A percentile compares a stretch with the other conserved stretches of the same genome.
phyloP scores from a whole-genome alignment of 106 monocot genomes.

The Chionographis japonica region DNA sequence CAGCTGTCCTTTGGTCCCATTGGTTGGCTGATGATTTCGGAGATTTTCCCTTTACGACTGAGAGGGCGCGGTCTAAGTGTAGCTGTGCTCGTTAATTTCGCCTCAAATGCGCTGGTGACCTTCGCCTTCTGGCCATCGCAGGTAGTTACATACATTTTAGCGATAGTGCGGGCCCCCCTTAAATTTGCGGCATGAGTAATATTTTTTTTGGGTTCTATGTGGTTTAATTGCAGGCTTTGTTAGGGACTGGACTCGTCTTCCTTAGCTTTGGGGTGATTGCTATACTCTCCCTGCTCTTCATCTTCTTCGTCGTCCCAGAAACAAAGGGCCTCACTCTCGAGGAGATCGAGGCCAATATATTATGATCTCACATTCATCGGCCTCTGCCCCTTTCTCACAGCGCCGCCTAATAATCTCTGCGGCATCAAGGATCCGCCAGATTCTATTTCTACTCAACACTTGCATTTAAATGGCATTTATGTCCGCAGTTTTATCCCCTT shows the following conservation, averaged over 20 bases:
- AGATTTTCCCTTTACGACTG: conserved; percentile 78
- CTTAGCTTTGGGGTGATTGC: conserved; percentile 82
- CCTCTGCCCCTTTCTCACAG: too few species aligned
- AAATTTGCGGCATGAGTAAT: not conserved
- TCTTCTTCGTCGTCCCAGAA: conserved; percentile 78
- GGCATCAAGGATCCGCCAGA: too few species aligned
- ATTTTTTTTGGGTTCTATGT: not conserved
- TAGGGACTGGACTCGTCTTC: conserved; percentile 77
- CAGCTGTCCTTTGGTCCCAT: conserved; percentile 99
- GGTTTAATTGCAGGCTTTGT: conserved; percentile 40
- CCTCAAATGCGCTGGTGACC: conserved; percentile 93
- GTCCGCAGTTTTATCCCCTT: too few species aligned
- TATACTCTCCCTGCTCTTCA: conserved; percentile 75
- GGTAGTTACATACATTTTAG: conserved; percentile 28
- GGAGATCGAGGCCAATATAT: conserved; percentile 87
- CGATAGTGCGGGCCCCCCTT: too few species aligned
- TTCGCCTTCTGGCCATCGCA: conserved; percentile 91
- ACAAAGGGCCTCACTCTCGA: conserved; percentile 94
- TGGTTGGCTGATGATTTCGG: conserved; percentile 98
- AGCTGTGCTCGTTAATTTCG: conserved; percentile 88
- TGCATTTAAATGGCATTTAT: too few species aligned
- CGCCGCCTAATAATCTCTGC: too few species aligned
- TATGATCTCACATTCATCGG: conserved; percentile 9
- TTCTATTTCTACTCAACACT: too few species aligned
- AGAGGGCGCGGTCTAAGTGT: conserved; percentile 89